These are phyloP conservation scores for Aspergillus funiculosus DNA, from an alignment of 495 filamentous ascomycete genomes.

Conservation along the genomic window DNA sequence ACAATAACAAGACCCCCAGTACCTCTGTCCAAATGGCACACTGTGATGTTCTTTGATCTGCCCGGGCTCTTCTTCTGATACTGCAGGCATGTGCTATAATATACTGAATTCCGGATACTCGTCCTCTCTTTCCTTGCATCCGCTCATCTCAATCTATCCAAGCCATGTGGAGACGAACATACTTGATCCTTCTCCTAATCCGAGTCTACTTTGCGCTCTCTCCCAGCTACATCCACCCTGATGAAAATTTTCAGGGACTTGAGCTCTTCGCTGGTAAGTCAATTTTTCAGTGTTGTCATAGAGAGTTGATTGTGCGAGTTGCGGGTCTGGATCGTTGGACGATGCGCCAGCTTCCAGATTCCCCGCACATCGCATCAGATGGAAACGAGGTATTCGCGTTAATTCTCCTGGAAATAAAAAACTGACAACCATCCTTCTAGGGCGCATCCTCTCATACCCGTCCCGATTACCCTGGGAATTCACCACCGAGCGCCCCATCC, in stretches of 20 bases:
- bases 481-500: slow-evolving; percentile 74
- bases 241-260: slow-evolving; percentile 97
- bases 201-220: slow-evolving; percentile 91
- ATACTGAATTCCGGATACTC: slow-evolving; percentile 3
- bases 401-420: not conserved
- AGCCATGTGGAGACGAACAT: slow-evolving; percentile 85
- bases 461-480: slow-evolving; percentile 92
- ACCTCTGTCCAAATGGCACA: slow-evolving; percentile 4
- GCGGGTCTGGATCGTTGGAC: slow-evolving; percentile 7
- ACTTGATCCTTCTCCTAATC: slow-evolving; percentile 76
- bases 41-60: slow-evolving; percentile 14
- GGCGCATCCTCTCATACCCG: slow-evolving; percentile 82
- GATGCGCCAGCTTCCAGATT: not conserved
- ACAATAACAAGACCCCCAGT: too few relatives aligned
- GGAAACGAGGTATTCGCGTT: not conserved
- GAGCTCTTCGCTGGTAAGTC: slow-evolving; percentile 91
- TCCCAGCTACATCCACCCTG: slow-evolving; percentile 94
- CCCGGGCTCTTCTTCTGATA: slow-evolving; percentile 1
- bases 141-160: slow-evolving; percentile 3
- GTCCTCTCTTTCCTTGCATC: slow-evolving; percentile 2
- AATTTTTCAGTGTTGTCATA: not conserved
- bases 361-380: not conserved
- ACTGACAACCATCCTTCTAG: slow-evolving; percentile 40
- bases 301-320: not conserved
- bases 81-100: slow-evolving; percentile 16